Evolutionary conservation across 2,329 filamentous ascomycete species (phyloP).

Genomic region (Aureobasidium subglaciale): DNA sequence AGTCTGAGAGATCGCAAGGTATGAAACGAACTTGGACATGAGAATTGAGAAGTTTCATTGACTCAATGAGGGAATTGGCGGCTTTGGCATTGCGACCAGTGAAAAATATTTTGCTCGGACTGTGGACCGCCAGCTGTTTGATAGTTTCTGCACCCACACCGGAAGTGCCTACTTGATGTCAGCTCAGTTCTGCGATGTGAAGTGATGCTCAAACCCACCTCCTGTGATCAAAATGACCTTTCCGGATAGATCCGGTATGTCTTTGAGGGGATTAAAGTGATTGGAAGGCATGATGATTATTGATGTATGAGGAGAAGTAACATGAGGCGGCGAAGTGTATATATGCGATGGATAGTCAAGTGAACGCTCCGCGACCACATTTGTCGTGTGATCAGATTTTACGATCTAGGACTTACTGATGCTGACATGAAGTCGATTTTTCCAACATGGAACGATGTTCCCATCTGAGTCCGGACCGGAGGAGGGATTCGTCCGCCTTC

Average conservation of each 20-base stretch:
- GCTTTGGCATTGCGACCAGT: slow-evolving; percentile 42
- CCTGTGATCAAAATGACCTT: slow-evolving; percentile 26
- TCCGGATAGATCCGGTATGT: slow-evolving; percentile 24
- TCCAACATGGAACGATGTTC: not conserved
- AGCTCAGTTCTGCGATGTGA: not conserved
- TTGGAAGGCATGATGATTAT: not conserved
- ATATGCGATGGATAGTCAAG: no score
- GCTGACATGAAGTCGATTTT: not conserved
- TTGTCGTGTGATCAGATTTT: not conserved
- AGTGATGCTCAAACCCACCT: not conserved
- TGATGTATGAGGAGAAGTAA: not conserved
- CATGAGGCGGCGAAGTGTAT: not conserved
- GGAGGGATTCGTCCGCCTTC: not conserved
- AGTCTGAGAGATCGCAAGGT: slow-evolving; percentile 44
- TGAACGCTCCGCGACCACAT: not conserved
- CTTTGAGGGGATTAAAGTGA: slow-evolving; percentile 20
- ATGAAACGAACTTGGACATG: slow-evolving; percentile 38
- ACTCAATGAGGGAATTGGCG: slow-evolving; percentile 36
- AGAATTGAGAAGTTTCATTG: slow-evolving; percentile 27
- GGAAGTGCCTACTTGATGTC: slow-evolving; percentile 32
- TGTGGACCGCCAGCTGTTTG: slow-evolving; percentile 37
- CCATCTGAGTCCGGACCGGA: not conserved
- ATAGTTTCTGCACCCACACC: slow-evolving; percentile 43
- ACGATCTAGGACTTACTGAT: not conserved
- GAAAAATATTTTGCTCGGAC: slow-evolving; percentile 46